Evolutionary conservation across 108 stramenopile species (phyloP).

Genomic region (Nannochloropsis salina): DNA sequence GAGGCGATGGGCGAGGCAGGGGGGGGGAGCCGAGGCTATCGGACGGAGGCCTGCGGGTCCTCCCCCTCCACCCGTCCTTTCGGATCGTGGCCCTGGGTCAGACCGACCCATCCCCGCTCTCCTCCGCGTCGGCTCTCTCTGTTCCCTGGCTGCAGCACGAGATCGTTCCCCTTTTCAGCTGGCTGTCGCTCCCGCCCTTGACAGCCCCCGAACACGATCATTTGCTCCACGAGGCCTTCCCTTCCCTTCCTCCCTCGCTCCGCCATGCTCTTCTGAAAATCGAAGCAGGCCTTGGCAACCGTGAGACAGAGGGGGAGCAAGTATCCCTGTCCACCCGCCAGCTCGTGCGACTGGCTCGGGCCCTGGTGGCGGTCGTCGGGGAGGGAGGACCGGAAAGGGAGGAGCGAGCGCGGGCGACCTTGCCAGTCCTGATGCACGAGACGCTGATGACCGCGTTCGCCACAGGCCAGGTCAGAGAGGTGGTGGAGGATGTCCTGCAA

Average conservation of each 20-base stretch:
- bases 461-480: neutral
- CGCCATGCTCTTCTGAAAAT: neutral
- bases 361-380: slow-evolving; percentile 11
- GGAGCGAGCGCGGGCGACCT: neutral
- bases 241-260: slow-evolving; percentile 7
- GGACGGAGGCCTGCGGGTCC: neutral
- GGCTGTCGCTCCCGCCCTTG: slow-evolving; percentile 47
- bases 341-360: neutral
- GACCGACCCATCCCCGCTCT: neutral
- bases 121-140: neutral
- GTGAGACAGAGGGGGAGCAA: neutral
- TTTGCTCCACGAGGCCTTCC: neutral
- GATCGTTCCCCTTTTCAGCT: slow-evolving; percentile 37
- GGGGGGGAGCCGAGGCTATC: no score
- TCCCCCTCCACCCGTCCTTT: slow-evolving; percentile 36
- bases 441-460: slow-evolving; percentile 4
- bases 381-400: neutral
- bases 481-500: slow-evolving; percentile 8
- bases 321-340: neutral
- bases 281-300: neutral
- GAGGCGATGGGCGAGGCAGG: no score
- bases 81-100: slow-evolving; percentile 36
- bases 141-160: slow-evolving; percentile 27
- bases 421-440: neutral
- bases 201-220: slow-evolving; percentile 35